Evolutionary conservation across 1,139 yeast species (phyloP).

Genomic region (Diutina siamensis): DNA sequence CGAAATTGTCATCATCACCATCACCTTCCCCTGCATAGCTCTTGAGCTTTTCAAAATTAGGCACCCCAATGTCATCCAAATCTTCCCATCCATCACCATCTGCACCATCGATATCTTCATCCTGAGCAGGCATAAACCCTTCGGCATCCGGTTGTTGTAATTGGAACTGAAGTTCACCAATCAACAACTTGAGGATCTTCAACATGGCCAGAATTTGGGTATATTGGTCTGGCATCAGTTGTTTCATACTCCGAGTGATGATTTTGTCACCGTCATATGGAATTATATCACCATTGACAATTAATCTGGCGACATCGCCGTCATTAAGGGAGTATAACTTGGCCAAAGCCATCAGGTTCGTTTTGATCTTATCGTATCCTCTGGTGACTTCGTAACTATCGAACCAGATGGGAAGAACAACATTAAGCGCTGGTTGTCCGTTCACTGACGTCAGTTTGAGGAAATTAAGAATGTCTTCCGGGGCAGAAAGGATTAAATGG

Average conservation of each 20-base stretch:
- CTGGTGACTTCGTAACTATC: constrained; percentile 69
- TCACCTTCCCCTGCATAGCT: constrained; percentile 40
- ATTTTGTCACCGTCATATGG: constrained; percentile 54
- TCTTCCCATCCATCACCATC: constrained; percentile 74
- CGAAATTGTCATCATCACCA: constrained; percentile 22
- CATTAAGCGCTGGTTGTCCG: constrained; percentile 25
- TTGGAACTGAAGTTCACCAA: constrained; percentile 60
- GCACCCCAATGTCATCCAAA: constrained; percentile 52
- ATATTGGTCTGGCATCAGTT: constrained; percentile 48
- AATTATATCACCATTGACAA: constrained; percentile 70
- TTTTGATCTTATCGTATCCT: constrained; percentile 65
- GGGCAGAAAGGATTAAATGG: constrained; percentile 53
- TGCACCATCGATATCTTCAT: constrained; percentile 25
- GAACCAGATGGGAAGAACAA: constrained; percentile 68
- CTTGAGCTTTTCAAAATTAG: constrained; percentile 46
- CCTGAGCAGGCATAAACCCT: constrained; percentile 24
- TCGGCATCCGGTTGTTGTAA: constrained; percentile 33
- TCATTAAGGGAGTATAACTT: constrained; percentile 52
- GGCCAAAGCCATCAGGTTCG: constrained; percentile 61
- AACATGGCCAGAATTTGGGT: constrained; percentile 58
- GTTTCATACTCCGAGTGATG: constrained; percentile 77
- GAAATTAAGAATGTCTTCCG: constrained; percentile 8
- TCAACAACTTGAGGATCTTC: constrained; percentile 61
- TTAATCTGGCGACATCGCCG: constrained; percentile 33
- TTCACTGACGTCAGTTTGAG: constrained; percentile 25